Evolutionary conservation across 768 basidiomycete genomes (phyloP), one percentile per base, ranked within the genome.

Genomic region (Phanerodontia chrysosporium): DNA sequence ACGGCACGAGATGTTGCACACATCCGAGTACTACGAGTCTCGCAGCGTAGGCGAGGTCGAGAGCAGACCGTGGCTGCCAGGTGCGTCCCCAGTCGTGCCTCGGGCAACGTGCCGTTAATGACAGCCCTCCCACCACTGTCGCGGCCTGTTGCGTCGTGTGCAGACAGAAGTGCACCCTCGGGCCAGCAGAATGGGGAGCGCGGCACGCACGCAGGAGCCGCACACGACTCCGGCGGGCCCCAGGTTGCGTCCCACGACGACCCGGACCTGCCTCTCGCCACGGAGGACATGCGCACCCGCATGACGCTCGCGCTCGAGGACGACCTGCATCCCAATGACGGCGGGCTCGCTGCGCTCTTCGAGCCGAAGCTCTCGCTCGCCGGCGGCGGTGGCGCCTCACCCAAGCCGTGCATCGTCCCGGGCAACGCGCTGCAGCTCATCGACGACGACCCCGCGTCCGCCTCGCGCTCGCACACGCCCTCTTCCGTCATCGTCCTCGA

Each of bases 401-500:
- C 66, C 28, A 69, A 68, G 56, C 68, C 72, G 28, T 68, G 67
- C 64, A 69, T 73, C 61, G 63, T 72, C 24, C 67, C 72, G 16
- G 72, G 70, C 30, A 73, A 73, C 62, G 72, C 72, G 16, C 69
- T 73, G 46, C 69, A 72, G 60, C 66, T 73, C 48, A 69, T 67
- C 60, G 72, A 70, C 67, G 66, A 68, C 63, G 68, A 68, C 64
- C 67, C 67, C 30, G 49, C 60, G 29, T 59, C 57, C 13, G 57
- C 68, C 51, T 63, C 66, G 16, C 68, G 64, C 62, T 62, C 63
- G 51, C 62, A 58, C 53, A 67, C 68, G 18, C 67, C 65, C 25
- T 59, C 67, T 1, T 67, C 67, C 28, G 42, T 67, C 54, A 66
- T 66, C 55, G 51, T 66, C 65, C 36, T 64, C 56, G 35, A 61